A percentile compares a stretch with the other conserved stretches of the same genome.
phyloP scores from a whole-genome alignment of 2,329 filamentous ascomycete species.

The Zopfia rhizophila region DNA sequence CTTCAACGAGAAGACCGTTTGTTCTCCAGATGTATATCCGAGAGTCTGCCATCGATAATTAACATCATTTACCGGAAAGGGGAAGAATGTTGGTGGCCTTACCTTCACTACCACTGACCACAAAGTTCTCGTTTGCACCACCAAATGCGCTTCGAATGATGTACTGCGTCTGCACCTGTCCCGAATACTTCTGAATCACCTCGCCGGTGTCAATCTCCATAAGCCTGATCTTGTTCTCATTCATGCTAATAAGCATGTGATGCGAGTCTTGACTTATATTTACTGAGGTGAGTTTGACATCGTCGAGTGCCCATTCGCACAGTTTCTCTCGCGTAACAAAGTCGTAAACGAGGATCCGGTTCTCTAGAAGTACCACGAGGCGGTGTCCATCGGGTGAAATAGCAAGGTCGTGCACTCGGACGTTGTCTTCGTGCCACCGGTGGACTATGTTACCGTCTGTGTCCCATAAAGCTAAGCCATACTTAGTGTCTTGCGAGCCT shows the following conservation, averaged over 20 bases:
- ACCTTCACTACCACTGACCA: conserved; percentile 93
- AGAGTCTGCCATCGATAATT: conserved; percentile 60
- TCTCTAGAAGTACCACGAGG: conserved; percentile 80
- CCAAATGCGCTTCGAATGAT: conserved; percentile 88
- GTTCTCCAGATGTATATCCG: conserved; percentile 92
- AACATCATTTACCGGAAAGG: background rate
- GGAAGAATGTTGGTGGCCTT: conserved; percentile 34
- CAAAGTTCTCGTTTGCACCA: conserved; percentile 90
- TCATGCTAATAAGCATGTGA: conserved; percentile 83
- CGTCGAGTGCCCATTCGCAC: conserved; percentile 76
- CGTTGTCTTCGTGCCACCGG: conserved; percentile 72
- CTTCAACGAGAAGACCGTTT: conserved; percentile 79
- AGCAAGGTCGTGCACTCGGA: conserved; percentile 86
- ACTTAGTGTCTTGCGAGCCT: conserved; percentile 57
- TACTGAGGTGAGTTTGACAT: conserved; percentile 79
- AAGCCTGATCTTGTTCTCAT: conserved; percentile 79
- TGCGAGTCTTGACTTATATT: conserved; percentile 83
- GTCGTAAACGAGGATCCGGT: conserved; percentile 83
- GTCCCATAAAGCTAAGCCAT: conserved; percentile 65
- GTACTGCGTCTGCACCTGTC: conserved; percentile 78
- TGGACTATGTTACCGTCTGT: conserved; percentile 69
- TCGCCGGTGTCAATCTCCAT: conserved; percentile 79
- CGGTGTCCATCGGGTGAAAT: conserved; percentile 82
- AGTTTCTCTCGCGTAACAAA: conserved; percentile 77
- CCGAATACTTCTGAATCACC: conserved; percentile 78